These are phyloP conservation scores for Peltaster fructicola DNA, from an alignment of 2,329 filamentous ascomycete genomes.

Conservation along the genomic window DNA sequence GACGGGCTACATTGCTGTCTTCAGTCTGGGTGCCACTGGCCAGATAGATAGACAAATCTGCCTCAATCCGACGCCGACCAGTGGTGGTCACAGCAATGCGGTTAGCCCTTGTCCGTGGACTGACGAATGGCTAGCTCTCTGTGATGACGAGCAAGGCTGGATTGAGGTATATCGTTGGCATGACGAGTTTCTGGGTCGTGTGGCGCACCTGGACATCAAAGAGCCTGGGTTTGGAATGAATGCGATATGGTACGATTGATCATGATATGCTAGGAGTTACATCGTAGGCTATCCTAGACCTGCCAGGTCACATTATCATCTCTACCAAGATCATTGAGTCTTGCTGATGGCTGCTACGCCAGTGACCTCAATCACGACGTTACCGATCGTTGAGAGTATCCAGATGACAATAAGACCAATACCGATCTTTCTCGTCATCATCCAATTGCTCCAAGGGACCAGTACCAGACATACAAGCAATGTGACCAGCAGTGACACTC, in stretches of 20 bases:
- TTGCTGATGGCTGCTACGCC: no score
- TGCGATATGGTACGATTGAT: conserved; percentile 86
- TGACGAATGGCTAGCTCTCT: conserved; percentile 80
- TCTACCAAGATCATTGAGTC: no score
- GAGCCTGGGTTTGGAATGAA: conserved; percentile 95
- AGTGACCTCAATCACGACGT: conserved; percentile 59
- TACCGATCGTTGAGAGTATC: conserved; percentile 61
- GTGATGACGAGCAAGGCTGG: conserved; percentile 75
- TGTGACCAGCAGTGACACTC: conserved; percentile 66
- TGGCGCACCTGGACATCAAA: conserved; percentile 58
- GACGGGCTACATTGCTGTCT: conserved; percentile 69
- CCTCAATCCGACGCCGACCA: conserved; percentile 69
- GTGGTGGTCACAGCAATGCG: conserved; percentile 75
- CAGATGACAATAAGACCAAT: conserved; percentile 65
- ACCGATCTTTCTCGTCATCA: conserved; percentile 67
- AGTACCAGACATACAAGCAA: conserved; percentile 59
- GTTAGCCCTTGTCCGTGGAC: conserved; percentile 70
- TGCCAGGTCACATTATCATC: no score
- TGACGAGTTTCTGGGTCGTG: conserved; percentile 60
- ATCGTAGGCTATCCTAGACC: no score
- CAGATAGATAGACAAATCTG: conserved; percentile 62
- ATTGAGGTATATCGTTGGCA: conserved; percentile 78
- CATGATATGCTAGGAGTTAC: no score
- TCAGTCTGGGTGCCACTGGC: conserved; percentile 48
- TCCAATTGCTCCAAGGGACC: conserved; percentile 74